phyloP scores from a whole-genome alignment of 192 early-diverging fungal species.

The Thamnidium elegans region DNA sequence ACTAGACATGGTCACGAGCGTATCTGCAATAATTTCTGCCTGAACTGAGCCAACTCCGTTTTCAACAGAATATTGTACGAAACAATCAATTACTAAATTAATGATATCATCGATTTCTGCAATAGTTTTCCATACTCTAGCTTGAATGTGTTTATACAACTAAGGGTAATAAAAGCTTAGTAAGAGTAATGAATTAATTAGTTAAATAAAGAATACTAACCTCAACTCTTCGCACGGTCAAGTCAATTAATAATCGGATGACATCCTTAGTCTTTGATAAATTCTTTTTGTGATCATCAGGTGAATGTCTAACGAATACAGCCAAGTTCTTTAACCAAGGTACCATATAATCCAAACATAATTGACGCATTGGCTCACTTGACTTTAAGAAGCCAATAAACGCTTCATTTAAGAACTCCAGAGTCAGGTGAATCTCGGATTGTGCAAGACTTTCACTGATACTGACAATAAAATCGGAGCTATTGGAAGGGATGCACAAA shows the following conservation, averaged over 20 bases:
- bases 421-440: constrained; percentile 73
- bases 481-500: constrained; percentile 87
- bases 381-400: constrained; percentile 77
- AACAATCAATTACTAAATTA: constrained; percentile 71
- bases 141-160: constrained; percentile 81
- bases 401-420: constrained; percentile 85
- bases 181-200: constrained; percentile 33
- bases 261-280: constrained; percentile 67
- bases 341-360: constrained; percentile 81
- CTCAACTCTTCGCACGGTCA: constrained; percentile 68
- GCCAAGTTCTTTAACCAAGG: constrained; percentile 85
- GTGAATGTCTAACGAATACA: constrained; percentile 43
- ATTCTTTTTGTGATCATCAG: constrained; percentile 48
- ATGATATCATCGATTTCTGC: constrained; percentile 75
- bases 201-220: constrained; percentile 54
- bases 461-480: constrained; percentile 71
- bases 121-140: constrained; percentile 79
- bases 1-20: constrained; percentile 75
- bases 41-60: constrained; percentile 71
- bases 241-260: constrained; percentile 72
- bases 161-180: constrained; percentile 53
- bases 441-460: constrained; percentile 78
- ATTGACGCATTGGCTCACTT: constrained; percentile 62
- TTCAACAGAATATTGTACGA: constrained; percentile 75
- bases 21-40: constrained; percentile 82